Conservation (phyloP, 179 eudicot genomes). For the Heliamphora pulchella region DNA sequence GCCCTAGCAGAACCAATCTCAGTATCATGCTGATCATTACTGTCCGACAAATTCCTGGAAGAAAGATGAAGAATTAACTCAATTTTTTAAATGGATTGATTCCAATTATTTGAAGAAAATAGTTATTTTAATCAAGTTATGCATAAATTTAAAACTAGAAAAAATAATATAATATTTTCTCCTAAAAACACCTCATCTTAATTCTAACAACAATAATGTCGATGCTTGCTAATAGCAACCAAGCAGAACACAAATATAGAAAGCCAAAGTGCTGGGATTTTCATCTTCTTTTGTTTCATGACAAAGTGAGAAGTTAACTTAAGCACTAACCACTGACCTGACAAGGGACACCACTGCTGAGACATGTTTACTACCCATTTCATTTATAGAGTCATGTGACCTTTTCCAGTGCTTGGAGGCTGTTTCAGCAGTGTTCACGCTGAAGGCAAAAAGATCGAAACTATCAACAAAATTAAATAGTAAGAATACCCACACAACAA, state of each 20-base stretch:
- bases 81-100: not conserved
- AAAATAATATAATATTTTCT: not conserved
- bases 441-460: constrained; percentile 21
- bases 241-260: not conserved
- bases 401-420: constrained; percentile 62
- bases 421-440: constrained; percentile 59
- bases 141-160: not conserved
- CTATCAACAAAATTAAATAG: not conserved
- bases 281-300: constrained; percentile 3
- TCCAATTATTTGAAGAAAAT: too few relatives aligned
- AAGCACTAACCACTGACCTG: constrained; percentile 40
- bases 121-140: not conserved
- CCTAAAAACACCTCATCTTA: not conserved
- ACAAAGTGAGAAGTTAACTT: not conserved
- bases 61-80: constrained; percentile 10
- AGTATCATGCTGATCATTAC: constrained; percentile 58
- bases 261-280: not conserved
- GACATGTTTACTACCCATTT: constrained; percentile 50
- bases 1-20: constrained; percentile 58
- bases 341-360: constrained; percentile 47
- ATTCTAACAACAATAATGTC: not conserved
- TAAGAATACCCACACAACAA: not conserved
- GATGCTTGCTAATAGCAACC: not conserved
- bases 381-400: constrained; percentile 54
- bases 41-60: constrained; percentile 47